Evolutionary conservation across 2,329 filamentous ascomycete genomes (phyloP).

Genomic region (Aspergillus sp.): DNA sequence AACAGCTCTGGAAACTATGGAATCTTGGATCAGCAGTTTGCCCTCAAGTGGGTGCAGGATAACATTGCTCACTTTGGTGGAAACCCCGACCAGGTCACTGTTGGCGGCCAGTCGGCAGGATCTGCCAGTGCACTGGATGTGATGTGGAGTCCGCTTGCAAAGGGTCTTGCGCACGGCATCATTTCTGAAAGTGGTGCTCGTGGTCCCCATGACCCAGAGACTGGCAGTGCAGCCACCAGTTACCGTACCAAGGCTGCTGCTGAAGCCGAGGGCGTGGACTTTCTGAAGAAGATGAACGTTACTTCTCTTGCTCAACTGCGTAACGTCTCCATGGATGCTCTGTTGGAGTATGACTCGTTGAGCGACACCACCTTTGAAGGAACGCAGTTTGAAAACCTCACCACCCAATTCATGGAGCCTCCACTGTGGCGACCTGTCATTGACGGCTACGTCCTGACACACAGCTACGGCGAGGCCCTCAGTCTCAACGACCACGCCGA

Average conservation of each 20-base stretch:
- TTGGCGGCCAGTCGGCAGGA: conserved; percentile 26
- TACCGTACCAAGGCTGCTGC: conserved; percentile 19
- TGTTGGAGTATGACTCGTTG: conserved; percentile 24
- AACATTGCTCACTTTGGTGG: conserved; percentile 19
- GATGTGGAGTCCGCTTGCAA: conserved; percentile 19
- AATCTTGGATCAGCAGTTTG: conserved; percentile 19
- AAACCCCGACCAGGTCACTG: conserved; percentile 17
- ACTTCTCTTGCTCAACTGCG: conserved; percentile 37
- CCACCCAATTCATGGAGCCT: conserved; percentile 10
- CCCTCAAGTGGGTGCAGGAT: conserved; percentile 16
- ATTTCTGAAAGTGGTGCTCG: conserved; percentile 30
- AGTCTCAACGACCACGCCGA: conserved; percentile 12
- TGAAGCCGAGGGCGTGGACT: conserved; percentile 20
- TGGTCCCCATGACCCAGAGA: conserved; percentile 22
- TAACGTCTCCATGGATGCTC: conserved; percentile 27
- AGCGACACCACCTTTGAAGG: conserved; percentile 17
- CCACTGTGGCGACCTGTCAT: conserved; percentile 23
- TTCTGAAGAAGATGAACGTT: conserved; percentile 36
- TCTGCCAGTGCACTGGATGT: conserved; percentile 22
- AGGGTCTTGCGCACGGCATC: conserved; percentile 18
- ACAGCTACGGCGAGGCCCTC: conserved; percentile 17
- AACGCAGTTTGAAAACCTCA: conserved; percentile 18
- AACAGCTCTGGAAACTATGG: conserved; percentile 26
- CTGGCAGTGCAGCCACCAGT: conserved; percentile 19
- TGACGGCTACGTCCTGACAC: conserved; percentile 23